Percentiles rank a stretch among this genome's conserved stretches.
phyloP scores from a whole-genome alignment of 106 monocot species.

The Allium fistulosum region DNA sequence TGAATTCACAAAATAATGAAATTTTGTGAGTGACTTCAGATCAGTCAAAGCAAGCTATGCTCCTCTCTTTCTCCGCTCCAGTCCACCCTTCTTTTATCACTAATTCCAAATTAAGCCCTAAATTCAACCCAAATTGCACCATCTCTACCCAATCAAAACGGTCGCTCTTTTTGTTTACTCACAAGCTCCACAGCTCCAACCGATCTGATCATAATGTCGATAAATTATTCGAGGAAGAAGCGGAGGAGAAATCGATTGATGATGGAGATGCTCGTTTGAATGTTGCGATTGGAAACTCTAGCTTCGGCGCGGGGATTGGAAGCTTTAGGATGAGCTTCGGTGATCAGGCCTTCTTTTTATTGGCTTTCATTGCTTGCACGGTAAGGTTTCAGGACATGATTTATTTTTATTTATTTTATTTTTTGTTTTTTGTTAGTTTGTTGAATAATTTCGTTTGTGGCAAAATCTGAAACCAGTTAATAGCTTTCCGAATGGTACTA shows the following conservation, averaged over 20 bases:
- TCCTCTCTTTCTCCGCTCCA: constrained; percentile 10
- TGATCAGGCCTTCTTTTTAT: constrained; percentile 65
- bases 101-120: not conserved
- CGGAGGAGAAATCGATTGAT: not conserved
- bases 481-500: no score
- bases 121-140: not conserved
- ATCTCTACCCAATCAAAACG: not conserved
- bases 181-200: not conserved
- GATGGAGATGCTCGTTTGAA: constrained; percentile 10
- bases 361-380: constrained; percentile 52
- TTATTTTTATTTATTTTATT: not conserved
- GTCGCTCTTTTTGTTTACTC: not conserved
- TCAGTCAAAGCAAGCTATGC: not conserved
- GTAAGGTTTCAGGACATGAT: constrained; percentile 11
- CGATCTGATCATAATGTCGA: not conserved
- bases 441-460: no score
- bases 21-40: no score
- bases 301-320: constrained; percentile 15
- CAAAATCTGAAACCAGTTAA: no score
- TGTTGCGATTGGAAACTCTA: constrained; percentile 30
- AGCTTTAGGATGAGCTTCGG: constrained; percentile 31
- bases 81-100: not conserved
- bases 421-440: no score
- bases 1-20: no score
- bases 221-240: not conserved